Evolutionary conservation across 352 stramenopile species (phyloP), one percentile per base, ranked within the genome.

Genomic region (Pythium vanterpoolii): DNA sequence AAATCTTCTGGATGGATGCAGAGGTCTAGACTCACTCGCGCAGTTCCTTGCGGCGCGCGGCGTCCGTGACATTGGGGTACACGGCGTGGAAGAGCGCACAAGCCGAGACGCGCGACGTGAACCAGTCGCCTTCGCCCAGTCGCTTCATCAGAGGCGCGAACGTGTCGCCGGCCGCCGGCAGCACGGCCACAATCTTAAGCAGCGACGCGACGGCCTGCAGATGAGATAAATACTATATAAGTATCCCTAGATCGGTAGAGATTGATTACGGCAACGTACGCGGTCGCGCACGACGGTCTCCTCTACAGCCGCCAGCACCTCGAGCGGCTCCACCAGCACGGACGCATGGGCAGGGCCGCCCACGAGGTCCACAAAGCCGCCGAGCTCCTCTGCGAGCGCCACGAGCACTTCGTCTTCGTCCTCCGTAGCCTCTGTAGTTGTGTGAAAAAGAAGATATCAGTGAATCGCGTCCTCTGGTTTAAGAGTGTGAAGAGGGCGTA

Each of bases 331-430:
- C 7, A 98, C 68, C 3, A 96, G 75, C 19, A 90, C 53, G 10
- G 78, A 71, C 4, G 79, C 76, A 59, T 89, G 69, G 18, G 83
- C 64, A 0, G 87, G 63, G 19, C 90, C 84, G 13, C 96, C 82
- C 1, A 96, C 78, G 34, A 92, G 79, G 23, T 95, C 87, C n/a
- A 98, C 84, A 48, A 98, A 93, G 9, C 82, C 74, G 26, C 85
- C 86, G 27, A 98, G 69, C 54, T 98, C 87, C 43, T 96, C 87
- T 2, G 89, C 91, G 46, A 98, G 69, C 44, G 93, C 77, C 27
- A 98, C 76, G 23, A 98, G 77, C 56, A 98, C 83, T 69, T 98
- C 94, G 62, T 98, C 94, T 62, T 97, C 92, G 45, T 97, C 87
- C 56, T 96, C 86, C n/a, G 85, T 93, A n/a, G 77, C 79, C 64